Percentiles rank a stretch among this genome's conserved stretches.
Evolutionary conservation across 2,329 filamentous ascomycete genomes (phyloP).

Genomic region (Cucurbitaria berberidis): DNA sequence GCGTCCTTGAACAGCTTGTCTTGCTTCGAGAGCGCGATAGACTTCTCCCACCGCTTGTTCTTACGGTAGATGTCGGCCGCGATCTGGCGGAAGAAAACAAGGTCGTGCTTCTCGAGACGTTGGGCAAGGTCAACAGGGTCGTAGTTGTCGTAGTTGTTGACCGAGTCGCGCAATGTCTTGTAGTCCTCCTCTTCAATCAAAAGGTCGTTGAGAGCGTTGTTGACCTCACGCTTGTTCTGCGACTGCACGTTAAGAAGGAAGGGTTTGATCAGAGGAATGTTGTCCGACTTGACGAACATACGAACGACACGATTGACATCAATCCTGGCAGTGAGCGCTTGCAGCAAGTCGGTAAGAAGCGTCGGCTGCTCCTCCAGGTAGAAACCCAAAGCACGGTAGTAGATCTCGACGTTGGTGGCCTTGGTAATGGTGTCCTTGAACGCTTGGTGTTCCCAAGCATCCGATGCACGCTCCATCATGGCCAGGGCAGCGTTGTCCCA

Average conservation of each 20-base stretch:
- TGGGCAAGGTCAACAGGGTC: constrained; percentile 91
- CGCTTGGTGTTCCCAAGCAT: constrained; percentile 98
- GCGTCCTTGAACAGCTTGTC: constrained; percentile 99
- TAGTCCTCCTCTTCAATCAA: constrained; percentile 99
- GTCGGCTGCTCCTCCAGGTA: constrained; percentile 97
- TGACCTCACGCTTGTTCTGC: constrained; percentile 98
- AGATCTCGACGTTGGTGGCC: constrained; percentile 98
- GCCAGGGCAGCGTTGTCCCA: constrained; percentile 96
- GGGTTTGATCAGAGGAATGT: constrained; percentile 96
- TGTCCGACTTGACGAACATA: constrained; percentile 98
- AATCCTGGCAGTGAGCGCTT: constrained; percentile 88
- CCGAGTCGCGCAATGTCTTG: constrained; percentile 96
- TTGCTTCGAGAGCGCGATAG: constrained; percentile 95
- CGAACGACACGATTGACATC: constrained; percentile 99
- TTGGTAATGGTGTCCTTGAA: constrained; percentile 99
- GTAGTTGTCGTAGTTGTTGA: constrained; percentile 99
- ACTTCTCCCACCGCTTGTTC: constrained; percentile 99
- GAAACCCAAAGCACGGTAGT: constrained; percentile 96
- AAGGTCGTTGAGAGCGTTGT: constrained; percentile 96
- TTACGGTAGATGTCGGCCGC: constrained; percentile 98
- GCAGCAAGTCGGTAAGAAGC: constrained; percentile 91
- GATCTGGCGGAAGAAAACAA: constrained; percentile 99
- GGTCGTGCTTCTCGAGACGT: constrained; percentile 93
- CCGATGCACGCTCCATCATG: constrained; percentile 96
- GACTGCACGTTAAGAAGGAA: constrained; percentile 95